A percentile compares a stretch with the other conserved stretches of the same genome.
Conservation (phyloP, 139 green algal species). For the Picochlorum sp. region DNA sequence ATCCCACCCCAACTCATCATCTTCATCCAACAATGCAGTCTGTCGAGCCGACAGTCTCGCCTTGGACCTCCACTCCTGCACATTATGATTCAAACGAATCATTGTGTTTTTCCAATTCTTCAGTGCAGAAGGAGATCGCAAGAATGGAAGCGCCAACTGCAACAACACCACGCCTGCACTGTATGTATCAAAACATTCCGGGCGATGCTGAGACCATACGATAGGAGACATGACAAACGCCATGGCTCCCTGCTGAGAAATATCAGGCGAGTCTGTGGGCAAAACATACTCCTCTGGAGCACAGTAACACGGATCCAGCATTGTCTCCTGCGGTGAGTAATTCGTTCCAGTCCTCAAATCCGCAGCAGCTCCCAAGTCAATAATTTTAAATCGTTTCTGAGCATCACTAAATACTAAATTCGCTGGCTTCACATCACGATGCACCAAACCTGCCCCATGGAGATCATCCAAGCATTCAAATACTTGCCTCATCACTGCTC, state of each 20-base stretch:
- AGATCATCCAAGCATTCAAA: slow-evolving; percentile 62
- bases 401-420: slow-evolving; percentile 78
- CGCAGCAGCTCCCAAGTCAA: slow-evolving; percentile 62
- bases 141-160: slow-evolving; percentile 51
- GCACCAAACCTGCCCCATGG: slow-evolving; percentile 75
- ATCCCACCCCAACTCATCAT: slow-evolving; percentile 54
- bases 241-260: slow-evolving; percentile 37
- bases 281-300: slow-evolving; percentile 82
- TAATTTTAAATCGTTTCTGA: slow-evolving; percentile 52
- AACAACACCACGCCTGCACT: slow-evolving; percentile 26
- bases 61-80: slow-evolving; percentile 52
- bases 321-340: slow-evolving; percentile 77
- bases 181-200: slow-evolving; percentile 89
- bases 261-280: slow-evolving; percentile 63
- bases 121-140: slow-evolving; percentile 52
- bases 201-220: slow-evolving; percentile 73
- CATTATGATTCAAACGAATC: slow-evolving; percentile 52
- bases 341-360: slow-evolving; percentile 84
- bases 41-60: slow-evolving; percentile 37
- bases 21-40: slow-evolving; percentile 63
- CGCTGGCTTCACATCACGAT: slow-evolving; percentile 85
- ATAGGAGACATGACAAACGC: slow-evolving; percentile 61
- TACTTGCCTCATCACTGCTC: slow-evolving; percentile 69
- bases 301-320: slow-evolving; percentile 82
- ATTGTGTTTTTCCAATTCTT: slow-evolving; percentile 51